Base-by-base conservation (phyloP, 1,139 yeast species). In the Ogataea hybrid region DNA sequence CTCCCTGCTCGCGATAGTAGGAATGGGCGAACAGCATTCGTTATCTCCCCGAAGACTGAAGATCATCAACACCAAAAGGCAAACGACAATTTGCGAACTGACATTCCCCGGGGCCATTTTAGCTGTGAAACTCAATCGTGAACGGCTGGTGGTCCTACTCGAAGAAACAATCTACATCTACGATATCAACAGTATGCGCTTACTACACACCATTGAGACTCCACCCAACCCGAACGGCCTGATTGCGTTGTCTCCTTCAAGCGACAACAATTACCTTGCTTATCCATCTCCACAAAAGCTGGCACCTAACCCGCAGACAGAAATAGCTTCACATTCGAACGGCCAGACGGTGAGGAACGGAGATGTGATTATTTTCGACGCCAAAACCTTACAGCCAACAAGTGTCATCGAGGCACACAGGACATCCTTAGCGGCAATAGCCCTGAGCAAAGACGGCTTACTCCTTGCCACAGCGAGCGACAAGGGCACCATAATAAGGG, bases 331-430 rank as follows among this genome's bases (percentile, higher is more conserved):
- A 31, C 44, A 49, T 20, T 16, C 31, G 17, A 45, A 41, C 27
- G 33, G 41, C 10, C 54, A 51, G 30, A 39, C 50, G 34, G 69
- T 75, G 46, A 58, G 82, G 35, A 78, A 84, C 17, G 98, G 98
- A 0, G 98, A 92, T 60, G 95, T 90, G 16, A 84, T 89, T 6
- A 75, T 92, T 11, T 90, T 88, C 61, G 88, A 92, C 58, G 76
- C 90, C 28, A 69, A 75, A 36, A 71, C 86, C 0, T 62, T 90
- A 44, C 95, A 88, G 55, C 97, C 97, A 0, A 68, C 86, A 16
- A 83, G 88, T 47, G 96, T 90, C 2, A 82, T 92, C 29, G 96
- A 88, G 57, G 98, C 98, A 0, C 98, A 92, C 62, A 87, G 88
- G 57, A 81, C 95, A 2, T 79, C 85, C 11, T 69, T 92, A 41